Evolutionary conservation across 1,284 basidiomycete species (phyloP), one percentile per base, ranked within the genome.

Genomic region (Heterobasidion occidentale): DNA sequence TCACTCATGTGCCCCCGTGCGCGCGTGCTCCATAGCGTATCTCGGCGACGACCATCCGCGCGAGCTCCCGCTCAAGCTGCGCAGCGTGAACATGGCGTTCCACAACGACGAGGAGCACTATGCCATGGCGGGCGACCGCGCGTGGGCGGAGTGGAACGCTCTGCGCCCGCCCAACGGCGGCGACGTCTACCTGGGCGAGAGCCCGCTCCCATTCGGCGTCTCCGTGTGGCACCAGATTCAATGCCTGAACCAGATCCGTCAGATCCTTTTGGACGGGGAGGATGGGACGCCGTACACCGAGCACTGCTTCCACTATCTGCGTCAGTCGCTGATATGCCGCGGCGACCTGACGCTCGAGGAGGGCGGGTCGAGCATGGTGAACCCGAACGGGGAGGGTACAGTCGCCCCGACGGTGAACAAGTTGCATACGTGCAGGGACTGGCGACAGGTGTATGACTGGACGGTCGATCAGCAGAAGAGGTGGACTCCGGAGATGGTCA

Each of bases 191-290:
- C 46, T 56, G 9, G 54, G 54, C 35, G 46, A 36, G 34, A 33
- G 35, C 33, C 17, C n/a, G 33, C 17, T 50, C 12, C 51, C 36
- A 9, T 58, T 58, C 50, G 34, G 35, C 14, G 36, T 56, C 19
- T n/a, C 53, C 20, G 46, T 60, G 36, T 58, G 50, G 46, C 58
- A 60, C 49, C 57, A 60, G 35, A n/a, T 60, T 38, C 58, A 58
- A 44, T 60, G 58, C 44, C 51, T 60, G 11, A 56, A 52, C 46
- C 44, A 19, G 33, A 17, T 60, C 7, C 58, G 58, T n/a, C 27
- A 11, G 17, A 33, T 52, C 36, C 9, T 52, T 15, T 33, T 33
- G 35, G 17, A 52, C 20, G 36, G 36, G 20, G 51, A 44, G 12
- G 38, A 52, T 19, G 51, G 51, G 35, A 15, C 51, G 8, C 35